Evolutionary conservation across 345 rosid species (phyloP).

Genomic region (Aquilaria yunnanensis): DNA sequence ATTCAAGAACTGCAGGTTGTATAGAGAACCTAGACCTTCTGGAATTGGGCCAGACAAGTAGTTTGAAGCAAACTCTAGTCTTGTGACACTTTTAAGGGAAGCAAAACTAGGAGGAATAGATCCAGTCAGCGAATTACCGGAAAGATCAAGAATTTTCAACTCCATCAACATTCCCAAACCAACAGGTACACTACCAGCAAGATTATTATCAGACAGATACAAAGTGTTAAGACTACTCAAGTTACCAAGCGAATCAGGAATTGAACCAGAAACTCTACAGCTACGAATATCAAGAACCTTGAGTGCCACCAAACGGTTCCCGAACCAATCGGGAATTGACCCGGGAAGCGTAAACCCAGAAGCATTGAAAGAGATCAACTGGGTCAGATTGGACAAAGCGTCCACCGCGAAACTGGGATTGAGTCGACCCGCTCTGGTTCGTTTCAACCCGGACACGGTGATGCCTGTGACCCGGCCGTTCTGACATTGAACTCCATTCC

Average conservation of each 20-base stretch:
- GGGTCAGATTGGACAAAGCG: constrained; percentile 43
- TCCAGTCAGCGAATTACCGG: constrained; percentile 46
- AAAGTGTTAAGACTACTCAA: constrained; percentile 33
- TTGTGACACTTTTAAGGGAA: constrained; percentile 29
- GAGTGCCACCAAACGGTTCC: constrained; percentile 32
- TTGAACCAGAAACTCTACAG: constrained; percentile 36
- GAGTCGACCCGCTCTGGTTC: constrained; percentile 45
- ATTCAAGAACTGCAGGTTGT: constrained; percentile 32
- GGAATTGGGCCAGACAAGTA: constrained; percentile 43
- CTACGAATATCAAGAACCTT: constrained; percentile 57
- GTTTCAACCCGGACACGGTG: constrained; percentile 45
- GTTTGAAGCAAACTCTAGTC: constrained; percentile 45
- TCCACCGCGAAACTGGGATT: constrained; percentile 49
- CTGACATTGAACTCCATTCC: constrained; percentile 49
- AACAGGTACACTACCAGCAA: constrained; percentile 36
- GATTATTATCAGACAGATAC: constrained; percentile 36
- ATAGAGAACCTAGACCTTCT: constrained; percentile 29
- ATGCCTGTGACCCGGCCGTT: constrained; percentile 41
- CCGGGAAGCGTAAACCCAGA: constrained; percentile 64
- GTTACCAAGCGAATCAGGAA: constrained; percentile 50
- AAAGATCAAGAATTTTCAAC: constrained; percentile 43
- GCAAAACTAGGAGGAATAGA: constrained; percentile 37
- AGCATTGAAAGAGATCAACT: constrained; percentile 49
- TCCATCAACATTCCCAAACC: constrained; percentile 33
- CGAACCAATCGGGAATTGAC: constrained; percentile 56